Percentiles rank a stretch among this genome's conserved stretches.
Conservation (phyloP, 352 stramenopile genomes). For the Peronospora destructor region DNA sequence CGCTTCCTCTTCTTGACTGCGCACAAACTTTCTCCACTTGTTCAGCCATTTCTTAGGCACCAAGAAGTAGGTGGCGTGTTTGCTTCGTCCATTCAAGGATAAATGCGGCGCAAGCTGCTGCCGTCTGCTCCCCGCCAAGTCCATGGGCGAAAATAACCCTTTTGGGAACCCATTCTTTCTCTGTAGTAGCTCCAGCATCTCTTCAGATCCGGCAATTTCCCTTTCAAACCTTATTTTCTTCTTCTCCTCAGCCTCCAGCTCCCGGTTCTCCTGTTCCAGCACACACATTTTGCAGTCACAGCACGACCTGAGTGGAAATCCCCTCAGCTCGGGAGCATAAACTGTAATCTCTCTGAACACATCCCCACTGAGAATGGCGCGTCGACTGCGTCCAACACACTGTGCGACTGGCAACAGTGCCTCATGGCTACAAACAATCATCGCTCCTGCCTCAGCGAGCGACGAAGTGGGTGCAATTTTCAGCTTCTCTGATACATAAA, state of each 20-base stretch:
- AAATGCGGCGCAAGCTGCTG: slow-evolving; percentile 43
- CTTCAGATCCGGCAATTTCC: slow-evolving; percentile 55
- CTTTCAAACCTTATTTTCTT: slow-evolving; percentile 58
- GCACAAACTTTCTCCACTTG: slow-evolving; percentile 72
- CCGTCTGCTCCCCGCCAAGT: slow-evolving; percentile 12
- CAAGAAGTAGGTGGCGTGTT: slow-evolving; percentile 61
- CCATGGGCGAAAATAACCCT: slow-evolving; percentile 60
- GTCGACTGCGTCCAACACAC: slow-evolving; percentile 56
- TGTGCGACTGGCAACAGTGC: slow-evolving; percentile 43
- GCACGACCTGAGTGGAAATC: slow-evolving; percentile 41
- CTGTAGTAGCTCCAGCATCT: slow-evolving; percentile 61
- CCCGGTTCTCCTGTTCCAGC: slow-evolving; percentile 43
- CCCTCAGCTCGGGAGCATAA: slow-evolving; percentile 53
- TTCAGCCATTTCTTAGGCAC: slow-evolving; percentile 83
- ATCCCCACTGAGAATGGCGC: slow-evolving; percentile 43
- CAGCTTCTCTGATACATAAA: slow-evolving; percentile 3
- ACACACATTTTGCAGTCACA: slow-evolving; percentile 56
- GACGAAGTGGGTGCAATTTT: slow-evolving; percentile 22
- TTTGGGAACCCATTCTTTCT: slow-evolving; percentile 76
- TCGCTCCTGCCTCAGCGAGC: slow-evolving; percentile 20
- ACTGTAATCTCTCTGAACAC: slow-evolving; percentile 42
- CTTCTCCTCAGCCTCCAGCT: slow-evolving; percentile 44
- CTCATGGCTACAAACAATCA: slow-evolving; percentile 66
- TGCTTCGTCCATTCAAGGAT: slow-evolving; percentile 42
- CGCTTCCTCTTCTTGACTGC: slow-evolving; percentile 43